phyloP scores from a whole-genome alignment of 352 stramenopile species.

The Elongisporangium undulatum region DNA sequence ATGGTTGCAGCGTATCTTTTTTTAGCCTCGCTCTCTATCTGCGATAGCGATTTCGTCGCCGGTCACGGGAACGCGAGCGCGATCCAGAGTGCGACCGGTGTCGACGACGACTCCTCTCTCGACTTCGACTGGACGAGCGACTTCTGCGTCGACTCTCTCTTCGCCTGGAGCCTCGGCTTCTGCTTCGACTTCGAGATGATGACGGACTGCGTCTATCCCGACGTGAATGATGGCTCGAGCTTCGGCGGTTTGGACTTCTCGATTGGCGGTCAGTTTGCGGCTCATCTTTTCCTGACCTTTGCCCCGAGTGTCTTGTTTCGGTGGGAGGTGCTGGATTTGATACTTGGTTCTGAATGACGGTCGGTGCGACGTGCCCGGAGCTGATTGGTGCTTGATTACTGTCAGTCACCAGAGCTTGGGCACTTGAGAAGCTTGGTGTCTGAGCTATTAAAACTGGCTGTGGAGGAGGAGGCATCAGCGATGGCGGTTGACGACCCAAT shows the following conservation, averaged over 20 bases:
- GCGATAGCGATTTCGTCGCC: conserved; percentile 13
- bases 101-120: conserved; percentile 7
- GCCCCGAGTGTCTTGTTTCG: too few species aligned
- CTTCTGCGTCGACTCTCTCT: conserved; percentile 16
- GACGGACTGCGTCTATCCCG: conserved; percentile 6
- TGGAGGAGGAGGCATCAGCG: conserved; percentile 8
- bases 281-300: not conserved
- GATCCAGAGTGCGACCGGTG: conserved; percentile 26
- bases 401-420: not conserved
- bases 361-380: not conserved
- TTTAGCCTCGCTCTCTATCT: conserved; percentile 12
- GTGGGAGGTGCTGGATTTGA: not conserved
- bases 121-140: conserved; percentile 7
- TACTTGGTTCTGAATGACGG: not conserved
- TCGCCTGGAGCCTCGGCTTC: conserved; percentile 13
- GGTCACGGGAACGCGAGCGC: conserved; percentile 13
- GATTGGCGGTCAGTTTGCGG: not conserved
- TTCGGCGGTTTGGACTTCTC: conserved; percentile 14
- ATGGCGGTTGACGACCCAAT: not conserved
- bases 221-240: conserved; percentile 8
- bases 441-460: conserved; percentile 3
- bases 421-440: conserved; percentile 4
- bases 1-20: not conserved
- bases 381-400: not conserved
- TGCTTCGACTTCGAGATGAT: conserved; percentile 7